phyloP scores from a whole-genome alignment of 371 early-diverging fungal genomes.

The Blastocladiella emersonii region DNA sequence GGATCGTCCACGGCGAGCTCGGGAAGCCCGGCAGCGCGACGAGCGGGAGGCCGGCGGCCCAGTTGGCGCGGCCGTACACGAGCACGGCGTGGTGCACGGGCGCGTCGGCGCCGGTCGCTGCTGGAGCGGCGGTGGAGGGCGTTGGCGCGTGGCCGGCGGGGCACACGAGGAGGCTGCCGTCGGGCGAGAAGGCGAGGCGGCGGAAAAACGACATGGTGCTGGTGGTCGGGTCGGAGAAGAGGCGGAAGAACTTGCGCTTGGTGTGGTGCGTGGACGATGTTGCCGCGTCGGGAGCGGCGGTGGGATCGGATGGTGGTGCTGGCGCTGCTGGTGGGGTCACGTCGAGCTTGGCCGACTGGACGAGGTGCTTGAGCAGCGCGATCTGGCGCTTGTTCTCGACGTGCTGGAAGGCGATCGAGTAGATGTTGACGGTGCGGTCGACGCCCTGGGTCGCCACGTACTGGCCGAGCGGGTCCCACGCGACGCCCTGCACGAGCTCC shows the following conservation, averaged over 20 bases:
- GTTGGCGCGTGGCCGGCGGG: conserved; percentile 60
- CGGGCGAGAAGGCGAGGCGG: conserved; percentile 74
- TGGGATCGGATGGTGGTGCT: not conserved
- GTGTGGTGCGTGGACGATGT: not conserved
- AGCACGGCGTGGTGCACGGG: not conserved
- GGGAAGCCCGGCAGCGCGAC: conserved; percentile 10
- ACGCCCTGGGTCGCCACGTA: conserved; percentile 83
- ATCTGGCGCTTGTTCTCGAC: not conserved
- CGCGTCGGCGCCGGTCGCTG: conserved; percentile 8
- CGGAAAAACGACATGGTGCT: conserved; percentile 83
- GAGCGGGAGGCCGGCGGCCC: conserved; percentile 61
- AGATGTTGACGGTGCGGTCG: conserved; percentile 49
- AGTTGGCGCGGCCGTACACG: conserved; percentile 26
- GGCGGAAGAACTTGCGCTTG: too few relatives aligned
- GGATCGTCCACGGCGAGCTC: not conserved
- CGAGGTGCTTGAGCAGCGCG: not conserved
- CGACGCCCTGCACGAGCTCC: conserved; percentile 71
- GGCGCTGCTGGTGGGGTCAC: not conserved
- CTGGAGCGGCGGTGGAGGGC: conserved; percentile 33
- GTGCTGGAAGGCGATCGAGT: conserved; percentile 6
- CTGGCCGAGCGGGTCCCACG: conserved; percentile 86
- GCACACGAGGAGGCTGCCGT: conserved; percentile 66
- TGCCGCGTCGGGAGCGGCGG: not conserved
- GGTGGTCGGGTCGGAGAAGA: conserved; percentile 67
- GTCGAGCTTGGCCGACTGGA: not conserved